Percentiles rank a stretch among this genome's conserved stretches.
Evolutionary conservation across 148 eudicot genomes (phyloP).

Genomic region (Mesembryanthemum crystallinum): DNA sequence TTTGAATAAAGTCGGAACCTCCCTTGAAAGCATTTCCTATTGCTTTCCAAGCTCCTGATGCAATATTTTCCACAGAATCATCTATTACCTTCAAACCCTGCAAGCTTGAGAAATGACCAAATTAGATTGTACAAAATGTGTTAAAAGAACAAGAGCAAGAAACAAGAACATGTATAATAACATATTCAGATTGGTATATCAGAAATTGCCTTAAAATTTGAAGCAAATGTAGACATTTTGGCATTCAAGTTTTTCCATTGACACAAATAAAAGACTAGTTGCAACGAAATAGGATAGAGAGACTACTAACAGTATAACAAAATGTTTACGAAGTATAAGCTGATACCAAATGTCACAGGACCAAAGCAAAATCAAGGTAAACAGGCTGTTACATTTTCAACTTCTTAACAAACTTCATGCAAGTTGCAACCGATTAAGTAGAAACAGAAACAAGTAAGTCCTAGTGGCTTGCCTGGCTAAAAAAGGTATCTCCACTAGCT

Average conservation of each 20-base stretch:
- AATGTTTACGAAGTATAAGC: not conserved
- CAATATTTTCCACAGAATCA: slow-evolving; percentile 74
- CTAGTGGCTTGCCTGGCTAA: slow-evolving; percentile 73
- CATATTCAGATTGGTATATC: not conserved
- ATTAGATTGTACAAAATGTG: not conserved
- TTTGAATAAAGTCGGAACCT: slow-evolving; percentile 67
- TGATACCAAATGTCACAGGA: slow-evolving; percentile 1
- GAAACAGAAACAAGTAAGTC: not conserved
- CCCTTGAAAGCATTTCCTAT: slow-evolving; percentile 88
- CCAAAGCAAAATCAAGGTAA: not conserved
- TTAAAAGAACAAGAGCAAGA: not conserved
- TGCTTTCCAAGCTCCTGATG: slow-evolving; percentile 98
- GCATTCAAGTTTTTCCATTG: not conserved
- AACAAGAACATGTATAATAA: slow-evolving; percentile 13
- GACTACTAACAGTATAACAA: not conserved
- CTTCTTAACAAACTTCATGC: not conserved
- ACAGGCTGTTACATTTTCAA: not conserved
- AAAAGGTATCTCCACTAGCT: slow-evolving; percentile 78
- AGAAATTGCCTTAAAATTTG: not conserved
- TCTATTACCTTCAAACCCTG: slow-evolving; percentile 91
- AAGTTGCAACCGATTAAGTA: not conserved
- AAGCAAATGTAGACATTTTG: not conserved
- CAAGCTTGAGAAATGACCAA: slow-evolving; percentile 12
- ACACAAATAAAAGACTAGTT: not conserved
- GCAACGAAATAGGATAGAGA: not conserved